Base-by-base conservation (phyloP, 2,329 filamentous ascomycete species). In the Fusarium sp. region DNA sequence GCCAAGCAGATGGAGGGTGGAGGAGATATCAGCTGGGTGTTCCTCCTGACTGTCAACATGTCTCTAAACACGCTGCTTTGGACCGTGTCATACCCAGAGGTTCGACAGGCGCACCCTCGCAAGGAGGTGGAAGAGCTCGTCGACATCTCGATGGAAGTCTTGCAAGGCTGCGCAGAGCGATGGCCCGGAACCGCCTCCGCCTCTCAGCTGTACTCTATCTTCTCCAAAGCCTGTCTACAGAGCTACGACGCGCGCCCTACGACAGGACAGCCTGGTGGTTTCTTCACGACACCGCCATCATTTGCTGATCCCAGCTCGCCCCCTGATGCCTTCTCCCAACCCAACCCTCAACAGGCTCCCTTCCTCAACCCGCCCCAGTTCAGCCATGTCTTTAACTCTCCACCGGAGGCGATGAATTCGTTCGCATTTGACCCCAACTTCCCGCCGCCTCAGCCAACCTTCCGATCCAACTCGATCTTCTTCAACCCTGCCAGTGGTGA, bases 131-230 rank as follows among this genome's bases (percentile, higher is more conserved):
- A 96, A 78, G 87, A 90, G 30, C 89, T 97, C 75, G 88, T 98
- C 50, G 88, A 92, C 57, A 89, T 92, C 23, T 94, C 94, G 0
- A 86, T 98, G 68, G 92, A 95, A 62, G 93, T 94, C 6, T 92
- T 98, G 70, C 89, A 92, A 67, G 90, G 93, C 66, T 95, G 94
- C 67, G 93, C 94, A 0, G 93, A 96, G 79, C 89, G 95, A 70
- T 98, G 97, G 97, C 97, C 97, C 1, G 97, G 96, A 13, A 95
- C 96, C 2, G 90, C 92, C 43, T 93, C 95, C 18, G 95, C 95
- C 4, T 91, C 94, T 11, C 91, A 97, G 76, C 89, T 98, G 14
- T 98, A 98, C 80, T 88, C 90, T n/a, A 95, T 94, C 73, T 90
- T 99, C 59, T 92, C 96, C 57, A 91, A 90, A 67, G 95, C 95